Evolutionary conservation across 805 yeast genomes (phyloP), one percentile per base, ranked within the genome.

Genomic region (Zygosaccharomyces bisporus): DNA sequence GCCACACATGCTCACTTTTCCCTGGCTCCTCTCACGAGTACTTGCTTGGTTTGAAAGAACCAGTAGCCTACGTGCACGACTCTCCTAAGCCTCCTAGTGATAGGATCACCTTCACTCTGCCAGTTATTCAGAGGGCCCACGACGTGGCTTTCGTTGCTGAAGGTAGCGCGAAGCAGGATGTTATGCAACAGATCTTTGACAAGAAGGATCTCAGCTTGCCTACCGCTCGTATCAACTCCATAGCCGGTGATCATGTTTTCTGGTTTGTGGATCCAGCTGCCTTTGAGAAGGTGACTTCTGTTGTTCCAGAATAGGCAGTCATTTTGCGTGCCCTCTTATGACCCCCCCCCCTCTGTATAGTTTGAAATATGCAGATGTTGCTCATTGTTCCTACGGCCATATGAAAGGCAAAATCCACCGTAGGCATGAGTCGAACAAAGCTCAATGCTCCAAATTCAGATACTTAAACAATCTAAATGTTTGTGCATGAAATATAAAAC

Each of bases 61-160:
- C 66, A 33, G 81, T 89, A 45, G 79, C 90, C 7, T 67, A 78
- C 57, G 77, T 90, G 50, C 72, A 74, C 40, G 91, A 89, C 63
- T 85, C 95, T 8, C 96, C 96, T 64, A 90, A 90, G 67, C 95
- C 95, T 24, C 97, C 97, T 32, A 82, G 90, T 63, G 81, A 90
- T 72, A 80, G 97, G 72, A 85, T 89, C 67, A 86, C 96, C 2
- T 72, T 89, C 63, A 89, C 96, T 5, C 79, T 86, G 66, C 90
- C 91, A 5, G 82, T 83, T 3, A 73, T 89, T 54, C 73, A 71
- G 43, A 51, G 59, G 7, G 57, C 72, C n/a, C 52, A 53, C 14
- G 48, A 56, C 39, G 78, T 89, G 55, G 83, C 86, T 2, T 89
- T 89, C 66, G 90, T 88, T 37, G 95, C 96, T 12, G 90, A 86